Conservation (phyloP, 2,329 filamentous ascomycete species). For the Beauveria scarabaeidicola region DNA sequence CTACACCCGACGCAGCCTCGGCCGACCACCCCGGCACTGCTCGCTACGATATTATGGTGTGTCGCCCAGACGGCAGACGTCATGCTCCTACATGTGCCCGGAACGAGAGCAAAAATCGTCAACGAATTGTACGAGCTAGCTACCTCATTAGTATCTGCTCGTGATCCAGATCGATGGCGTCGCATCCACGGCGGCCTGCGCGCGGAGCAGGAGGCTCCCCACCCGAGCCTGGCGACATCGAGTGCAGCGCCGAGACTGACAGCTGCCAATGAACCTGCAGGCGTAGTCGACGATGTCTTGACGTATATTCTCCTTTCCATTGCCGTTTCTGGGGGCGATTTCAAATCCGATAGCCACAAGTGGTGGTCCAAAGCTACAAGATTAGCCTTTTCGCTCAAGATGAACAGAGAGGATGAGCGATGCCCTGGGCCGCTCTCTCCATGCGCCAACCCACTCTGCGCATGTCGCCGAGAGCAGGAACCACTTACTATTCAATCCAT, state of each 20-base stretch:
- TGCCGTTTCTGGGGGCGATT: slow-evolving; percentile 38
- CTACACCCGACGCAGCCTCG: slow-evolving; percentile 32
- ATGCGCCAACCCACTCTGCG: slow-evolving; percentile 24
- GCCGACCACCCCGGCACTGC: slow-evolving; percentile 33
- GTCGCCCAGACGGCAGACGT: slow-evolving; percentile 39
- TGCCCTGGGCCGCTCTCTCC: slow-evolving; percentile 21
- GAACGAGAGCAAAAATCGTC: slow-evolving; percentile 30
- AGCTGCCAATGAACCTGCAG: slow-evolving; percentile 26
- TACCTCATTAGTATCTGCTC: slow-evolving; percentile 24
- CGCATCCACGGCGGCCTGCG: slow-evolving; percentile 27
- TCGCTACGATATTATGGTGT: slow-evolving; percentile 40
- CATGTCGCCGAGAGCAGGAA: slow-evolving; percentile 23
- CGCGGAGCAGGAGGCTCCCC: slow-evolving; percentile 24
- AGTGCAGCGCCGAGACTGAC: slow-evolving; percentile 22
- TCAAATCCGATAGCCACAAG: slow-evolving; percentile 38
- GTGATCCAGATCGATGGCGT: slow-evolving; percentile 30
- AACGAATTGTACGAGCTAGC: slow-evolving; percentile 30
- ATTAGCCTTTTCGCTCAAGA: slow-evolving; percentile 29
- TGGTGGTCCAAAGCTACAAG: slow-evolving; percentile 38
- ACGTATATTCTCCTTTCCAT: slow-evolving; percentile 36
- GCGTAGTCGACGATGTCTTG: slow-evolving; percentile 34
- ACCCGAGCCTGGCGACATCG: slow-evolving; percentile 17
- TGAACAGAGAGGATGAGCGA: slow-evolving; percentile 31
- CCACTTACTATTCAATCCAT: slow-evolving; percentile 19
- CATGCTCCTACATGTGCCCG: slow-evolving; percentile 31